Percentiles rank a stretch among this genome's conserved stretches.
These are phyloP conservation scores for Aspergillus aculeatinus DNA, from an alignment of 2,329 filamentous ascomycete species.

Conservation along the genomic window DNA sequence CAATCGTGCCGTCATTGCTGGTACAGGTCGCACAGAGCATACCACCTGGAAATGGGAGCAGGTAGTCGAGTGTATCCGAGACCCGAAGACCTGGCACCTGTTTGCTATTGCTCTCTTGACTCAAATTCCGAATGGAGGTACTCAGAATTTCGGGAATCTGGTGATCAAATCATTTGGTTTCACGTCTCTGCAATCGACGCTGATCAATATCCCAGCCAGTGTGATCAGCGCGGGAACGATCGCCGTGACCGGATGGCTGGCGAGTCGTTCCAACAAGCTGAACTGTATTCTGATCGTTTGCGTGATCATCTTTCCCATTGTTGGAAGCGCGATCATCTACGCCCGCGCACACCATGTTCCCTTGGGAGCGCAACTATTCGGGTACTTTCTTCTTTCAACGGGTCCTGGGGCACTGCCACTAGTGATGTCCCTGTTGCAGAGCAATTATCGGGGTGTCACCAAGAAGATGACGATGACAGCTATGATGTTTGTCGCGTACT, in stretches of 20 bases:
- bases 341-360: constrained; percentile 39
- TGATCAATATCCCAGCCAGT: constrained; percentile 60
- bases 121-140: constrained; percentile 60
- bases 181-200: constrained; percentile 53
- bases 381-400: constrained; percentile 58
- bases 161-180: constrained; percentile 59
- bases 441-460: constrained; percentile 58
- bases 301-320: constrained; percentile 53
- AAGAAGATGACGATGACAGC: constrained; percentile 63
- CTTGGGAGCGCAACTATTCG: constrained; percentile 51
- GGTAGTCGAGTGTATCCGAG: constrained; percentile 53
- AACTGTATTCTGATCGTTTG: constrained; percentile 44
- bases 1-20: constrained; percentile 13
- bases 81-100: constrained; percentile 63
- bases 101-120: constrained; percentile 54
- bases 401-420: constrained; percentile 57
- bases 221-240: constrained; percentile 39
- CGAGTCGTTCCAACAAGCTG: constrained; percentile 5
- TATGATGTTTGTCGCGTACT: constrained; percentile 57
- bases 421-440: constrained; percentile 55
- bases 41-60: constrained; percentile 55
- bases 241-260: constrained; percentile 14
- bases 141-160: constrained; percentile 47
- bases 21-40: constrained; percentile 17
- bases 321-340: constrained; percentile 56